These are phyloP conservation scores for Citrus sinensis DNA, from an alignment of 345 rosid genomes.

Conservation along the genomic window DVS_A1.0 CM039167.1:11397001-11397500, in stretches of 20 bases:
- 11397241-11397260: neutral
- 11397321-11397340: no score
- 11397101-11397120: no score
- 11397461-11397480: no score
- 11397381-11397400: no score
- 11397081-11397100: neutral
- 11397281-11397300: no score
- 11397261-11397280: no score
- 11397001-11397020: neutral
- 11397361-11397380: no score
- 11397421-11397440: no score
- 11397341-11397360: rapidly evolving
- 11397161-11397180: neutral
- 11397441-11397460: no score
- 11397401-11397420: no score
- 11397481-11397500: no score
- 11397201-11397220: neutral
- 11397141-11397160: neutral
- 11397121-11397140: neutral
- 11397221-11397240: neutral
- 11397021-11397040: neutral
- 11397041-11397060: neutral
- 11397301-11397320: no score
- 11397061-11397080: neutral
- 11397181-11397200: neutral